Evolutionary conservation across 805 yeast species (phyloP).

Genomic region (Phaffomyces antillensis): DNA sequence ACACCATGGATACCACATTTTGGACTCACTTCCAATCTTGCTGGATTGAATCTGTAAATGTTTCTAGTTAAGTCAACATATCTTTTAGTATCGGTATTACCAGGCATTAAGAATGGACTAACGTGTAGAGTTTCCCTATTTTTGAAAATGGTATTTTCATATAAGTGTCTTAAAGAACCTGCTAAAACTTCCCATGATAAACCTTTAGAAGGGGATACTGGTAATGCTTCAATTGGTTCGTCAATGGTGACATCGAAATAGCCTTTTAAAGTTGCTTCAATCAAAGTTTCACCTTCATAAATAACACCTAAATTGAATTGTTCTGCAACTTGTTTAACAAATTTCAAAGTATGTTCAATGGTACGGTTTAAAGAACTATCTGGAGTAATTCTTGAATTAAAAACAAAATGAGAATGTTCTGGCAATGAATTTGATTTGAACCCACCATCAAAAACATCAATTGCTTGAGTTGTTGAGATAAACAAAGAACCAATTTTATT

Average conservation of each 20-base stretch:
- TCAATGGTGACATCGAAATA: constrained; percentile 19
- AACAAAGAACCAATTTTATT: constrained; percentile 9
- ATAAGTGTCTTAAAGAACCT: constrained; percentile 40
- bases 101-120: constrained; percentile 40
- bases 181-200: constrained; percentile 16
- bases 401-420: constrained; percentile 38
- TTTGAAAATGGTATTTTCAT: constrained; percentile 39
- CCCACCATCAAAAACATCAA: constrained; percentile 51
- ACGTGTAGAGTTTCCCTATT: constrained; percentile 48
- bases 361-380: constrained; percentile 39
- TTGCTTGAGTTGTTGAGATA: constrained; percentile 19
- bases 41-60: constrained; percentile 47
- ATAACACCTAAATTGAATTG: constrained; percentile 17
- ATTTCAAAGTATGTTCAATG: constrained; percentile 22
- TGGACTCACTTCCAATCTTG: constrained; percentile 6
- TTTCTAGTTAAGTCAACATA: constrained; percentile 57
- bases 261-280: constrained; percentile 22
- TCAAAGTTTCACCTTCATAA: constrained; percentile 11
- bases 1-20: constrained; percentile 41
- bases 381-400: constrained; percentile 59
- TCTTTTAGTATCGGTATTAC: constrained; percentile 63
- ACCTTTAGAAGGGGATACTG: constrained; percentile 11
- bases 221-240: constrained; percentile 9
- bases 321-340: constrained; percentile 13
- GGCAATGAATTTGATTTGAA: constrained; percentile 74